Conservation (phyloP, 2,329 filamentous ascomycete species). For the Alternaria ethzedia region DNA sequence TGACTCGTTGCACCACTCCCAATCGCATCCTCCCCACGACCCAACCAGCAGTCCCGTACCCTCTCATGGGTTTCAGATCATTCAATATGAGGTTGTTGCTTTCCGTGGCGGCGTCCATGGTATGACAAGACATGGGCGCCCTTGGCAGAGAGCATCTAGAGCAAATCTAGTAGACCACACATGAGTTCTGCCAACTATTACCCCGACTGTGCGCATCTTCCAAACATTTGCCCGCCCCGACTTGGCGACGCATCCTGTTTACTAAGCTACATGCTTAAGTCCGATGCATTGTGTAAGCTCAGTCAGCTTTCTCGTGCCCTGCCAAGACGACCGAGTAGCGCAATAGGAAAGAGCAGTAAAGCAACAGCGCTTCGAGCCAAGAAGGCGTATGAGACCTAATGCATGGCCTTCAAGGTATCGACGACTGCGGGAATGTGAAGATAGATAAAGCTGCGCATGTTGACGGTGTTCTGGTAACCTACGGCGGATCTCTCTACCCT, state of each 20-base stretch:
- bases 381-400: not conserved
- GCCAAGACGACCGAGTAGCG: not conserved
- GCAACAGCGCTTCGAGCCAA: not conserved
- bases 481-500: rapidly evolving
- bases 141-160: too few relatives aligned
- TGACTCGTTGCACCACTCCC: too few relatives aligned
- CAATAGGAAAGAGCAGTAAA: not conserved
- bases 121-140: too few relatives aligned
- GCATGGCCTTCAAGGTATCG: not conserved
- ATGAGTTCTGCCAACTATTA: not conserved
- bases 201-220: not conserved
- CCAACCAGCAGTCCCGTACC: too few relatives aligned
- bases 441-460: not conserved
- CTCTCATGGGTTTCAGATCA: too few relatives aligned
- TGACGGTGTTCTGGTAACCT: not conserved
- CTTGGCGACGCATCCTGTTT: not conserved
- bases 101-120: too few relatives aligned
- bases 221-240: not conserved
- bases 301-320: not conserved
- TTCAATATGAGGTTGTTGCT: too few relatives aligned
- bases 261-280: not conserved
- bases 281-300: not conserved
- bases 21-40: too few relatives aligned
- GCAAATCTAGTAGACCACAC: too few relatives aligned
- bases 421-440: rapidly evolving